Evolutionary conservation across 2,329 filamentous ascomycete genomes (phyloP), one percentile per base, ranked within the genome.

Genomic region (Apiospora saccharicola): DNA sequence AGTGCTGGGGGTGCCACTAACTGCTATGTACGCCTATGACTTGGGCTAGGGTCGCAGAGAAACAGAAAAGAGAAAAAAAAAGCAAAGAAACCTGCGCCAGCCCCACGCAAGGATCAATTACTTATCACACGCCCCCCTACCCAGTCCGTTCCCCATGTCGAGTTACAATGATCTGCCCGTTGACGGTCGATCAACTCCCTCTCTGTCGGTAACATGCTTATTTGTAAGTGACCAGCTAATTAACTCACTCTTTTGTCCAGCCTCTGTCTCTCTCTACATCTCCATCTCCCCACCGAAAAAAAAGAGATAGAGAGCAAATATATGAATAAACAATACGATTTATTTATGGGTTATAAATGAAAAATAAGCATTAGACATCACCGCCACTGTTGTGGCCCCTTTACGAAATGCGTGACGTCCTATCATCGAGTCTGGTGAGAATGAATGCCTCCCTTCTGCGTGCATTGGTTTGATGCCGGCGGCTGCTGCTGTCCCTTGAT

Each of bases 161-260:
- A 61, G 53, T 61, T 64, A 34, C 57, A 64, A 64, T 64, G 30
- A 41, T 64, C 57, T 64, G 57, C 57, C 57, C 30, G 57, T 64
- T 64, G 30, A 61, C 53, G 34, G 53, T 61, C 53, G 53, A 61
- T 61, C 53, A 61, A n/a, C 53, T 61, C 53, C 53, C 53, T 61
- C 26, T 61, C 53, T 30, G 53, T 8, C 53, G 53, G 53, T 61
- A 61, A 61, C 53, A 61, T 37, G 30, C 22, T 41, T 64, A 64
- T 64, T 64, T 41, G 34, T 64, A 64, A 3, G 57, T 64, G 57
- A 64, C 57, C 34, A 41, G 34, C 57, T 41, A 61, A 22, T 37
- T 30, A 37, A 37, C 53, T 61, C 53, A 37, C 30, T 37, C 22
- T 61, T 37, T n/a, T 37, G 53, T 13, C 53, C 16, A 61, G 19